Base-by-base conservation (phyloP, 1,139 yeast genomes). In the Lodderomyces oxycetoniae region DNA sequence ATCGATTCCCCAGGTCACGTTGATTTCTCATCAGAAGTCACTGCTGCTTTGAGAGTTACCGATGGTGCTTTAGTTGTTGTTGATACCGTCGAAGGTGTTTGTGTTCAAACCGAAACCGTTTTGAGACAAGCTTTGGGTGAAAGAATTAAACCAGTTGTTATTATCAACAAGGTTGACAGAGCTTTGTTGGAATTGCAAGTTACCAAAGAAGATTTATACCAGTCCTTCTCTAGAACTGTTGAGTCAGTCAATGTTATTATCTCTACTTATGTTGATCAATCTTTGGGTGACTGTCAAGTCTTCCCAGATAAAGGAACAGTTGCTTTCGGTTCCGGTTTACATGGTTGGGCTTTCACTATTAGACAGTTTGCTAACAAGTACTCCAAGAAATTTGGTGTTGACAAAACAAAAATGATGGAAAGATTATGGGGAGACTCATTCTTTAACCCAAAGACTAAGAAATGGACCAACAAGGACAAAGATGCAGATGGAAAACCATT, bases 1-100 rank as follows among this genome's bases (percentile, higher is more conserved):
- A 91, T 91, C 60, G 98, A 91, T 72, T 91, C 98, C 56, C 98
- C 98, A 73, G 98, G 98, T 84, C 98, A 91, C 97, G 97, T 91
- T 80, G 98, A 91, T 77, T 91, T 91, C 91, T 89, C 97, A 49
- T 91, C 98, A 57, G 98, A 91, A 76, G 98, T 91, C 62, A 91
- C 98, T 63, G 97, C 98, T 59, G 98, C 98, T 71, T 82, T 91
- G 67, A 91, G 98, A 79, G 97, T 91, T 61, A 91, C 97, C 55
- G 98, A 91, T 67, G 98, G 98, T 87, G 98, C 98, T 63, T 81
- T 91, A 66, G 98, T 91, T 59, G 98, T 91, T 59, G 98, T 91
- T 66, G 98, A 91, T 73, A 80, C 94, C 74, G 88, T 91, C 66
- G 98, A 91, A 74, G 98, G 98, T 88, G 98, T 91, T 66, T 91